These are phyloP conservation scores for Mycena galopus DNA, from an alignment of 768 basidiomycete species.

Conservation along the genomic window DNA sequence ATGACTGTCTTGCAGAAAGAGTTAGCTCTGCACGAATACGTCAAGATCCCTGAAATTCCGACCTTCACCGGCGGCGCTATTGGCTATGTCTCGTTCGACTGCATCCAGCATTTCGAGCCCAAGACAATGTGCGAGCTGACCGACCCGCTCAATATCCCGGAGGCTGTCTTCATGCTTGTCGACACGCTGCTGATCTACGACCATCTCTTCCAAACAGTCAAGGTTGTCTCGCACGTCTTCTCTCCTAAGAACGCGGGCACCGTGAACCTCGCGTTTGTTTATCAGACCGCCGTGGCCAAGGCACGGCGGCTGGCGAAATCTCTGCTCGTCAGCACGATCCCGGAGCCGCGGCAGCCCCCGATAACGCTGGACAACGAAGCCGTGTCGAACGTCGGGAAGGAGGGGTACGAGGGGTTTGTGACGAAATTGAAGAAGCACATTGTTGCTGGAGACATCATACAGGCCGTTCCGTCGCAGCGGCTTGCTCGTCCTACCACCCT, in stretches of 20 bases:
- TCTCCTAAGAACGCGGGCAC: conserved; percentile 77
- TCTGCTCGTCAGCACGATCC: conserved; percentile 64
- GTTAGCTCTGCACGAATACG: conserved; percentile 87
- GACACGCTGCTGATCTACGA: conserved; percentile 97
- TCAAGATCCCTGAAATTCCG: conserved; percentile 91
- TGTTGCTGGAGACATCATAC: conserved; percentile 96
- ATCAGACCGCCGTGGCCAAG: conserved; percentile 88
- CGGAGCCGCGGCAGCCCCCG: conserved; percentile 77
- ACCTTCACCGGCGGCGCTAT: conserved; percentile 98
- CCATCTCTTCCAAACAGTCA: conserved; percentile 94
- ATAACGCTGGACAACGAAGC: conserved; percentile 75
- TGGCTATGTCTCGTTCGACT: conserved; percentile 97
- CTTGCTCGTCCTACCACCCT: conserved; percentile 86
- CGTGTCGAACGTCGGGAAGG: conserved; percentile 93
- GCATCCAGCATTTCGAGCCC: conserved; percentile 96
- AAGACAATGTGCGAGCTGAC: conserved; percentile 82
- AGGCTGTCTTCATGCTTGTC: conserved; percentile 96
- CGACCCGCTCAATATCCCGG: conserved; percentile 91
- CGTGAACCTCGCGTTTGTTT: conserved; percentile 84
- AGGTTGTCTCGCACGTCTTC: conserved; percentile 97
- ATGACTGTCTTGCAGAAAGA: conserved; percentile 87
- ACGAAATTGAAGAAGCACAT: conserved; percentile 95
- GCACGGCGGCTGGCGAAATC: conserved; percentile 84
- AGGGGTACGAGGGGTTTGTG: conserved; percentile 92
- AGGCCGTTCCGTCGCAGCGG: conserved; percentile 97